Conservation (phyloP, 345 rosid genomes). For the Citrus sinensis region DVS_A1.0 CM039168.1:6459501-6460000, state of each 20-base stretch:
- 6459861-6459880: constrained; percentile 28
- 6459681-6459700: constrained; percentile 45
- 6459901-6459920: constrained; percentile 26
- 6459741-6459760: constrained; percentile 17
- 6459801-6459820: constrained; percentile 11
- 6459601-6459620: not conserved
- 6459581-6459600: not conserved
- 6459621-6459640: not conserved
- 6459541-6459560: not conserved
- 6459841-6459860: constrained; percentile 35
- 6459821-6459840: constrained; percentile 42
- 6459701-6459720: constrained; percentile 24
- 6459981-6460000: constrained; percentile 25
- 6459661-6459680: constrained; percentile 58
- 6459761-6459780: constrained; percentile 7
- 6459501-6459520: constrained; percentile 34
- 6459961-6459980: not conserved
- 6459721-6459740: constrained; percentile 11
- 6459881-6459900: constrained; percentile 22
- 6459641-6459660: constrained; percentile 47
- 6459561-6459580: no score
- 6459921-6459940: constrained; percentile 2
- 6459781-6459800: not conserved
- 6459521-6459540: not conserved
- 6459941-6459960: not conserved